These are phyloP conservation scores for Ustilago nuda DNA, from an alignment of 1,284 basidiomycete species.

Conservation along the genomic window DNA sequence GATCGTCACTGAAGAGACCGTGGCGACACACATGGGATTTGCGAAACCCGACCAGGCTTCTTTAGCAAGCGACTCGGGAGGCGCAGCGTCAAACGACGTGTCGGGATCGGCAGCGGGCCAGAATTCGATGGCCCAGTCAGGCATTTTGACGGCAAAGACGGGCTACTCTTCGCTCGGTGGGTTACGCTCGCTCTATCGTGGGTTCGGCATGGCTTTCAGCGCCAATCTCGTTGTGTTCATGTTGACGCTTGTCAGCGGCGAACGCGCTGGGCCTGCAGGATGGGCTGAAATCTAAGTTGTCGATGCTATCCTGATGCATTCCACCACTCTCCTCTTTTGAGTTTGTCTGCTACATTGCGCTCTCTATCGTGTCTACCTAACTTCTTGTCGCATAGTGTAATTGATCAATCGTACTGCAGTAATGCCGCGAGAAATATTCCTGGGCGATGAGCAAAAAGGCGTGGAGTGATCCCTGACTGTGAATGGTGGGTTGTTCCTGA, in stretches of 20 bases:
- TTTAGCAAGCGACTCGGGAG: constrained; percentile 6
- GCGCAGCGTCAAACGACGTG: constrained; percentile 6
- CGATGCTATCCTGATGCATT: not conserved
- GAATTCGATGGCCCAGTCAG: constrained; percentile 40
- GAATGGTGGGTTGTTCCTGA: too few species aligned
- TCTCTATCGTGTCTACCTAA: not conserved
- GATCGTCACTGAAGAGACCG: constrained; percentile 87
- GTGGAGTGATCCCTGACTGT: not conserved
- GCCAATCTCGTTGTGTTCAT: constrained; percentile 88
- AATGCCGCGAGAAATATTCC: not conserved
- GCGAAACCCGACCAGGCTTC: constrained; percentile 5
- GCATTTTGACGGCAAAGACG: constrained; percentile 45
- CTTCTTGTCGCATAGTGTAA: not conserved
- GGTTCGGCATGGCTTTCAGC: constrained; percentile 86
- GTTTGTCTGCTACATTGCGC: not conserved
- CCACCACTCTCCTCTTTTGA: not conserved
- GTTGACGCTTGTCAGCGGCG: constrained; percentile 80
- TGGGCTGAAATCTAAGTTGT: constrained; percentile 88
- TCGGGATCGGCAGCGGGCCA: not conserved
- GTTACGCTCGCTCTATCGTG: constrained; percentile 90
- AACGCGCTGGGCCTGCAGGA: constrained; percentile 77
- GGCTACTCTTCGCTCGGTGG: constrained; percentile 64
- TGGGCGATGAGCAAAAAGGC: not conserved
- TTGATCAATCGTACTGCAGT: not conserved
- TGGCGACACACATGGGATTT: constrained; percentile 25